A percentile compares a stretch with the other conserved stretches of the same genome.
phyloP scores from a whole-genome alignment of 2,329 filamentous ascomycete genomes.

The Ophiognomonia clavigignenti-juglandacearum region DNA sequence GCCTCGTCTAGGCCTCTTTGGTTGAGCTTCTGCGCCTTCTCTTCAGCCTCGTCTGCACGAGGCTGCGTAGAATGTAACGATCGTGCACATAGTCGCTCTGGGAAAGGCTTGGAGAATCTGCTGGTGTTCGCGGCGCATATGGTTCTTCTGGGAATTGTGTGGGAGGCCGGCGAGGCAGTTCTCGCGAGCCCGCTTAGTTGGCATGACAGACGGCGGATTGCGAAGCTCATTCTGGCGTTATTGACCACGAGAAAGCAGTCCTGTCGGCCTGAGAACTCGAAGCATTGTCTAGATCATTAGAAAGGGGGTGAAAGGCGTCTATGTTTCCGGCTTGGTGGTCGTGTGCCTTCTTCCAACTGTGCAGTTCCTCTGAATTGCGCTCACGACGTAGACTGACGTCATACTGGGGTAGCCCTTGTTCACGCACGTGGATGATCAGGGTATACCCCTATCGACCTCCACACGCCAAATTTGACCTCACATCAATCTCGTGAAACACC shows the following conservation, averaged over 20 bases:
- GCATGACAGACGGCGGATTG: conserved; percentile 18
- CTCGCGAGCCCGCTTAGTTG: conserved; percentile 17
- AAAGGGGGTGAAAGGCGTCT: background rate
- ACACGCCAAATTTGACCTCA: no score
- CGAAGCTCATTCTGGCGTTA: conserved; percentile 18
- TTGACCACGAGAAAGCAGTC: background rate
- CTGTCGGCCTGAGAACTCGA: background rate
- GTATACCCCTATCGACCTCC: no score
- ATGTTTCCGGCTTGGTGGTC: background rate
- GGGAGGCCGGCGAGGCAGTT: background rate
- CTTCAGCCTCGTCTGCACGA: conserved; percentile 16
- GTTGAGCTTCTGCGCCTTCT: conserved; percentile 25
- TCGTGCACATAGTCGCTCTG: background rate
- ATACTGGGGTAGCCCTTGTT: no score
- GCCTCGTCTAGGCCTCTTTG: conserved; percentile 30
- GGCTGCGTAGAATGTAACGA: conserved; percentile 1
- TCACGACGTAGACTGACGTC: no score
- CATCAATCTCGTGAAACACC: no score
- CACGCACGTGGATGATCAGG: no score
- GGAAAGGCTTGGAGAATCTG: background rate
- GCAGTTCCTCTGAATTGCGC: no score
- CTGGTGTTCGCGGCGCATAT: background rate
- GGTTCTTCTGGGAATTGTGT: background rate
- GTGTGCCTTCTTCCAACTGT: no score
- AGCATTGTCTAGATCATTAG: background rate